Conservation (phyloP, 1,139 yeast genomes). For the Scheffersomyces segobiensis region DNA sequence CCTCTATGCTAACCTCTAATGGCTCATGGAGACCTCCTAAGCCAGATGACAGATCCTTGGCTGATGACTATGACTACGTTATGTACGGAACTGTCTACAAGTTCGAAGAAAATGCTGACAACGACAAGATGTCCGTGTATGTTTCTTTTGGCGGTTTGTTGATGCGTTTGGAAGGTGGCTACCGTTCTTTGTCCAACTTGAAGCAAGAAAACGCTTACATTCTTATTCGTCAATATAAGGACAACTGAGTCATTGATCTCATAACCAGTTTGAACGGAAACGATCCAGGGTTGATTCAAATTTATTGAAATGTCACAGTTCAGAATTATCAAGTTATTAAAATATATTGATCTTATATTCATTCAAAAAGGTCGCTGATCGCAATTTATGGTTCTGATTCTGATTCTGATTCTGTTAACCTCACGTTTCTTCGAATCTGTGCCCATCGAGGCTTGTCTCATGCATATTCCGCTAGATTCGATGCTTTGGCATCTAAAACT, state of each 20-base stretch:
- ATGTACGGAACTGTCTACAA: constrained; percentile 98
- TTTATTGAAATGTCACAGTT: neutral
- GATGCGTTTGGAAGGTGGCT: constrained; percentile 93
- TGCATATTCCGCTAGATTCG: neutral
- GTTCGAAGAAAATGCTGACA: constrained; percentile 83
- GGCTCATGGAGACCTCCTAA: constrained; percentile 94
- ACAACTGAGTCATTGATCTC: constrained; percentile 25
- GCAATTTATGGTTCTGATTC: neutral
- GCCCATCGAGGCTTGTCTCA: neutral
- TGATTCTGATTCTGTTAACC: neutral
- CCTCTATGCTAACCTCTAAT: constrained; percentile 55
- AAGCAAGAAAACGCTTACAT: constrained; percentile 94
- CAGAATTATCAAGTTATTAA: too few species aligned
- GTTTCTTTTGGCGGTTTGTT: constrained; percentile 95
- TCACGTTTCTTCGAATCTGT: neutral
- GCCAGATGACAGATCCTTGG: constrained; percentile 78
- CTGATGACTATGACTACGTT: constrained; percentile 97
- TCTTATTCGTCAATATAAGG: constrained; percentile 72
- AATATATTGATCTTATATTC: neutral
- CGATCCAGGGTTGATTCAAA: neutral
- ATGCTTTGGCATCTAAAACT: neutral
- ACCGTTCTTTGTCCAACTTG: constrained; percentile 81
- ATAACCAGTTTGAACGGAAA: neutral
- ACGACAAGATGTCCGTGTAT: constrained; percentile 79
- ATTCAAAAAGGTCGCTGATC: neutral